phyloP scores from a whole-genome alignment of 768 basidiomycete species.

The Mycena polygramma region DNA sequence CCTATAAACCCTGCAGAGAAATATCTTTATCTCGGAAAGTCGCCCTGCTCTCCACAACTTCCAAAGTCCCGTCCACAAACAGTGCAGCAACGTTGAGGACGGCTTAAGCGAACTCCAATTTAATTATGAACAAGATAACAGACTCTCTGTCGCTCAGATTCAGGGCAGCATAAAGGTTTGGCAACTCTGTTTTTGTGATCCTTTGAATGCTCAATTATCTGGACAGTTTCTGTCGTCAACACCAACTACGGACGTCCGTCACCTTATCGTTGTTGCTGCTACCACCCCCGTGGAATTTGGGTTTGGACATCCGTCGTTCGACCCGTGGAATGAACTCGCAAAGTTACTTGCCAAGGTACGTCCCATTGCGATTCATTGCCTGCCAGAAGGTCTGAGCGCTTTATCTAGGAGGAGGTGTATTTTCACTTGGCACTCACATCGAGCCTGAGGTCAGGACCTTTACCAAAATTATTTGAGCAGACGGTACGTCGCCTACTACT shows the following conservation, averaged over 20 bases:
- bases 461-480: constrained; percentile 32
- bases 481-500: constrained; percentile 12
- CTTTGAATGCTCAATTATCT: constrained; percentile 1
- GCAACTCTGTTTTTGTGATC: constrained; percentile 21
- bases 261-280: constrained; percentile 36
- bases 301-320: constrained; percentile 1
- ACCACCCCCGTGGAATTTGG: constrained; percentile 22
- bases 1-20: constrained; percentile 46
- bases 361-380: background rate
- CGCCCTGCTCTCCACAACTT: constrained; percentile 52
- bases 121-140: constrained; percentile 56
- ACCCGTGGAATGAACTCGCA: constrained; percentile 33
- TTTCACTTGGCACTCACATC: constrained; percentile 32
- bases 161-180: constrained; percentile 60
- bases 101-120: constrained; percentile 59
- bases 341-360: constrained; percentile 32
- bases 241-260: constrained; percentile 16
- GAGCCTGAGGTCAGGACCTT: constrained; percentile 20
- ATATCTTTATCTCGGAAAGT: constrained; percentile 61
- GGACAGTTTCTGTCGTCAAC: constrained; percentile 24
- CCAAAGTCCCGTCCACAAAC: constrained; percentile 50
- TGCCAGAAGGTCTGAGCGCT: background rate
- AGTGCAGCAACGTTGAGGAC: constrained; percentile 55
- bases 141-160: constrained; percentile 59
- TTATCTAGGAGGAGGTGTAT: constrained; percentile 26